These are phyloP conservation scores for Odontarrhena argentea DNA, from an alignment of 345 rosid genomes.

Conservation along the genomic window DNA sequence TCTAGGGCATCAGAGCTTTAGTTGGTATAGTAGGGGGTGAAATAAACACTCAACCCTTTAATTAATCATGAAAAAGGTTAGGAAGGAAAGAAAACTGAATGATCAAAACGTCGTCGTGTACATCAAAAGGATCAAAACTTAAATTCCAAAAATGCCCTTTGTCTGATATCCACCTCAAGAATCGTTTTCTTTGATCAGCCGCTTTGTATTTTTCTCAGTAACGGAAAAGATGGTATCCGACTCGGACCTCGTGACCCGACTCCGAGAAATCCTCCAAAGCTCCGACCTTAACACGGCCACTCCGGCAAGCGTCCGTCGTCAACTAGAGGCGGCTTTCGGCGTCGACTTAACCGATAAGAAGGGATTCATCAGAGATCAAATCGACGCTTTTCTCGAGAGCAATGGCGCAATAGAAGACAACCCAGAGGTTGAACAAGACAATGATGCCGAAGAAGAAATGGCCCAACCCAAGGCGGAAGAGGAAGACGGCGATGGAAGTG, in stretches of 20 bases:
- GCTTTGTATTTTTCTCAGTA: constrained; percentile 17
- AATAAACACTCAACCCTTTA: too few species aligned
- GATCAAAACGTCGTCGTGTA: constrained; percentile 19
- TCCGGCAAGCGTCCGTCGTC: constrained; percentile 68
- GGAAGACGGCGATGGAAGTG: constrained; percentile 43
- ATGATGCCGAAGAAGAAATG: constrained; percentile 36
- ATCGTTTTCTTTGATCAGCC: constrained; percentile 34
- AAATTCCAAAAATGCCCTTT: constrained; percentile 29
- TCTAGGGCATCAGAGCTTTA: too few species aligned
- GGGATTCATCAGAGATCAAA: constrained; percentile 66
- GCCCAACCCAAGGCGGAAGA: constrained; percentile 36
- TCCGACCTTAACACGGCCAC: constrained; percentile 84
- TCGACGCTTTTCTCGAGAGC: constrained; percentile 63
- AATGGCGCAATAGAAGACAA: constrained; percentile 35
- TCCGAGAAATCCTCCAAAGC: constrained; percentile 61
- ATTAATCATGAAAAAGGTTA: too few species aligned
- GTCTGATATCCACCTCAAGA: constrained; percentile 9
- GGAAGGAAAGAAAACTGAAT: background rate
- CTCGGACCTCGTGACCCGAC: constrained; percentile 67
- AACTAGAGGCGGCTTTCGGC: constrained; percentile 62
- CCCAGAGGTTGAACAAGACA: constrained; percentile 40
- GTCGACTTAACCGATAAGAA: constrained; percentile 68
- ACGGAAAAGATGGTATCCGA: constrained; percentile 64
- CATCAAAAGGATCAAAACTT: background rate
- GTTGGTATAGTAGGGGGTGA: too few species aligned